Percentiles rank a stretch among this genome's conserved stretches.
phyloP scores from a whole-genome alignment of 129 eudicot genomes.

The Pseudognaphalium luteoalbum region DNA sequence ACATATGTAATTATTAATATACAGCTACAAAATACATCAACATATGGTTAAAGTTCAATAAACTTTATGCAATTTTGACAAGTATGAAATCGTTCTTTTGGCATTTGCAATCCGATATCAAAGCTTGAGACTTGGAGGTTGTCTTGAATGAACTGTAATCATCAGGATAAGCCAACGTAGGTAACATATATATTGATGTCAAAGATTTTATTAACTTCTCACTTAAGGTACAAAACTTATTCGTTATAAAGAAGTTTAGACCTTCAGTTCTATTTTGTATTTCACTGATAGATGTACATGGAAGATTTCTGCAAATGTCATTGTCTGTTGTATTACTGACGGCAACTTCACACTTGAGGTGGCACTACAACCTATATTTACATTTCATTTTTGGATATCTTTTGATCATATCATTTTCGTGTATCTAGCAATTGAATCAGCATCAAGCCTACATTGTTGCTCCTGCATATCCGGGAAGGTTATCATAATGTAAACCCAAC shows the following conservation, averaged over 20 bases:
- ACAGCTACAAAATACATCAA: background rate
- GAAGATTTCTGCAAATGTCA: background rate
- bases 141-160: background rate
- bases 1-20: background rate
- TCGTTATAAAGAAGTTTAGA: background rate
- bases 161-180: too few relatives aligned
- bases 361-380: too few relatives aligned
- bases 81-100: background rate
- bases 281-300: too few relatives aligned
- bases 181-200: too few relatives aligned
- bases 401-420: too few relatives aligned
- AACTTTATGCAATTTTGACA: conserved; percentile 10
- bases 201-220: background rate
- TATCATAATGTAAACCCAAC: too few relatives aligned
- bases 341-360: too few relatives aligned
- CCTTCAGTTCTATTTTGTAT: too few relatives aligned
- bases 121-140: background rate
- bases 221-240: background rate
- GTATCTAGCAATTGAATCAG: too few relatives aligned
- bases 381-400: too few relatives aligned
- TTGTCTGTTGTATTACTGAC: background rate
- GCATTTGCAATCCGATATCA: background rate
- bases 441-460: too few relatives aligned
- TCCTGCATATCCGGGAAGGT: too few relatives aligned
- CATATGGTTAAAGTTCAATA: background rate